phyloP scores from a whole-genome alignment of 306 rosid species.

The Quercus ilex region DNA sequence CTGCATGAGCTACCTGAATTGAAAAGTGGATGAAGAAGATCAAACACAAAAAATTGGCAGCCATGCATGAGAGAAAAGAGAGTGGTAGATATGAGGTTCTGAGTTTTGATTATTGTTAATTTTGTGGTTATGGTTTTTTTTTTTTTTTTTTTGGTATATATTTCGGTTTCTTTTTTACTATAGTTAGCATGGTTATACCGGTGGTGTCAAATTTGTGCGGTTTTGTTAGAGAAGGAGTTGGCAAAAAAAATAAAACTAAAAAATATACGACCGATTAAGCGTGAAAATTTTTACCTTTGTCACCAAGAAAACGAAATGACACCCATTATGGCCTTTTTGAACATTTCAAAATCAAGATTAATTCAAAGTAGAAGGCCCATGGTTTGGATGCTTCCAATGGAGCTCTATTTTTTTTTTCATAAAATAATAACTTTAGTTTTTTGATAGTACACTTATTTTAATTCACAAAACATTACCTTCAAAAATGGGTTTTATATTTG shows the following conservation, averaged over 20 bases:
- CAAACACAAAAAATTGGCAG: background rate
- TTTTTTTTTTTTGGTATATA: background rate
- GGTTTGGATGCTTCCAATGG: too few relatives aligned
- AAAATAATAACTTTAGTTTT: too few relatives aligned
- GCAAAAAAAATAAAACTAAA: background rate
- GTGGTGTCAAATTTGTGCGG: background rate
- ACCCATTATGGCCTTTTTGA: background rate
- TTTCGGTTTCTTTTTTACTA: background rate
- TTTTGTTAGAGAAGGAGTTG: background rate
- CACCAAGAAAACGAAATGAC: background rate
- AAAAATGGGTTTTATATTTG: too few relatives aligned
- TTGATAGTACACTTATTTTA: too few relatives aligned
- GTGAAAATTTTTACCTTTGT: too few relatives aligned
- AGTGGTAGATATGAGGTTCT: background rate
- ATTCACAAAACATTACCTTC: too few relatives aligned
- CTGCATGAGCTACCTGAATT: background rate
- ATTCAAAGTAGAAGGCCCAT: background rate
- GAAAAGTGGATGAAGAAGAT: conserved; percentile 4
- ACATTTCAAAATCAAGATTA: background rate
- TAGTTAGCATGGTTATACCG: conserved; percentile 10
- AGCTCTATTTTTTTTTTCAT: too few relatives aligned
- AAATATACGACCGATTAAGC: too few relatives aligned
- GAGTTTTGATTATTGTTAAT: background rate
- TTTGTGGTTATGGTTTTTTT: background rate
- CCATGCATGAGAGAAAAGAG: conserved; percentile 18